Base-by-base conservation (phyloP, 148 eudicot species). In the Fagopyrum esculentum region DNA sequence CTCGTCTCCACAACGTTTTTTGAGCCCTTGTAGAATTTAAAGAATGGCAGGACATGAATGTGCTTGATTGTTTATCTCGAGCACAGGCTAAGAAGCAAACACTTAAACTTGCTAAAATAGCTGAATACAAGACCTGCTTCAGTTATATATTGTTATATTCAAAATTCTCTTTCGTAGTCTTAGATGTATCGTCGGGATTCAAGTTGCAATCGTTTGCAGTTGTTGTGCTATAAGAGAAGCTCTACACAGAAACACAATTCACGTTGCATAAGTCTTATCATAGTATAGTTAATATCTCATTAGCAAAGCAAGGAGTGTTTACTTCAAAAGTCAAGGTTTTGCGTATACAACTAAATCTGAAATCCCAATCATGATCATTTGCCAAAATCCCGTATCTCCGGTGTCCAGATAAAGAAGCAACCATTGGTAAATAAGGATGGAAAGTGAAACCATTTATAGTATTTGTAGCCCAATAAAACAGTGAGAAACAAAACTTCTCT, bases 401-500 rank as follows among this genome's bases (percentile, higher is more conserved):
- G 81, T 96, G 99, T 50, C 99, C 99, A 54, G 99, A 96, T 66
- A 98, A 87, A 78, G 95, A 78, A 75, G 88, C 95, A 3, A 93
- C 98, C 99, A 96, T 90, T 63, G 99, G 91, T 43, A 92, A 84
- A 78, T 60, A 96, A 40, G 99, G 99, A 80, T 96, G 98, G 83
- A 92, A 96, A 44, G 90, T 73, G 74, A 96, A 87, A 29, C 98
- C 91, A 83, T 84, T 96, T 40, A 96, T 87, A n/a, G 98, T 96
- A 81, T 96, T 98, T 96, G 89, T 17, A 81, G 66, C 45, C 59
- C 51, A 82, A 81, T 4, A 17, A 79, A 71, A 30, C 6, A 56
- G 40, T 52, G 11, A 56, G 22, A 73, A 5, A 50, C 17, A 16
- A 73, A 61, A 29, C 10, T 26, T 57, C 40, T 15, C 55, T 47